Evolutionary conservation across 2,329 filamentous ascomycete species (phyloP).

Genomic region (Clonostachys rhizophaga): DNA sequence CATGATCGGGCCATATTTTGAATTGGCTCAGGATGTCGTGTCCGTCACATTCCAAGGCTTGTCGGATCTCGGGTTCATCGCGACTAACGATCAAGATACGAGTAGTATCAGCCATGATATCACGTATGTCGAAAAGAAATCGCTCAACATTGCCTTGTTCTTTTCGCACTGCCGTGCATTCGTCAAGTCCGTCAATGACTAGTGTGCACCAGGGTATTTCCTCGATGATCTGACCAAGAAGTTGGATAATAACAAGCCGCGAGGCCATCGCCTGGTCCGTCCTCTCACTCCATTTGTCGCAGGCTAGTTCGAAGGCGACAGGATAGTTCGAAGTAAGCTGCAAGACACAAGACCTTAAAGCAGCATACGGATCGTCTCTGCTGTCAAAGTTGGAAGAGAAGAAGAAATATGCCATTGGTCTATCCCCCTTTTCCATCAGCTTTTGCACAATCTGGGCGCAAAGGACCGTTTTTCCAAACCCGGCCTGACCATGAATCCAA

Average conservation of each 20-base stretch:
- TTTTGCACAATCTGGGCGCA: slow-evolving; percentile 18
- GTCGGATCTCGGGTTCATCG: slow-evolving; percentile 11
- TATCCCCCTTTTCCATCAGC: slow-evolving; percentile 6
- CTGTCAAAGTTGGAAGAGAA: slow-evolving; percentile 18
- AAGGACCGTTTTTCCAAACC: slow-evolving; percentile 25
- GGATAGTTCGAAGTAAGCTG: slow-evolving; percentile 8
- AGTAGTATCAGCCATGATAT: slow-evolving; percentile 6
- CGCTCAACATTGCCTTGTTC: neutral
- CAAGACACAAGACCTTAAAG: slow-evolving; percentile 21
- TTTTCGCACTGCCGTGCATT: slow-evolving; percentile 11
- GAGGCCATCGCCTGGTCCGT: slow-evolving; percentile 7
- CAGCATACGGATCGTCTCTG: slow-evolving; percentile 13
- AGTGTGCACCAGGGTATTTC: slow-evolving; percentile 11
- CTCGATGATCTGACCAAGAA: slow-evolving; percentile 10
- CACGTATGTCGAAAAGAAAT: slow-evolving; percentile 10
- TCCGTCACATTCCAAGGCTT: slow-evolving; percentile 3
- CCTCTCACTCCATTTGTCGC: neutral
- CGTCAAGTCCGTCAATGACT: slow-evolving; percentile 25
- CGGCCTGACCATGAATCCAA: slow-evolving; percentile 20
- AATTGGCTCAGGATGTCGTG: slow-evolving; percentile 5
- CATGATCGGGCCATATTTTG: slow-evolving; percentile 12
- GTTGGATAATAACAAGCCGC: slow-evolving; percentile 3
- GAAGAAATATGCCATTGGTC: slow-evolving; percentile 19
- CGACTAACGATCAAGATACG: slow-evolving; percentile 18
- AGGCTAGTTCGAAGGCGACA: slow-evolving; percentile 6